A percentile compares a stretch with the other conserved stretches of the same genome.
Conservation (phyloP, 2,329 filamentous ascomycete species). For the Fusarium sublunatum region DNA sequence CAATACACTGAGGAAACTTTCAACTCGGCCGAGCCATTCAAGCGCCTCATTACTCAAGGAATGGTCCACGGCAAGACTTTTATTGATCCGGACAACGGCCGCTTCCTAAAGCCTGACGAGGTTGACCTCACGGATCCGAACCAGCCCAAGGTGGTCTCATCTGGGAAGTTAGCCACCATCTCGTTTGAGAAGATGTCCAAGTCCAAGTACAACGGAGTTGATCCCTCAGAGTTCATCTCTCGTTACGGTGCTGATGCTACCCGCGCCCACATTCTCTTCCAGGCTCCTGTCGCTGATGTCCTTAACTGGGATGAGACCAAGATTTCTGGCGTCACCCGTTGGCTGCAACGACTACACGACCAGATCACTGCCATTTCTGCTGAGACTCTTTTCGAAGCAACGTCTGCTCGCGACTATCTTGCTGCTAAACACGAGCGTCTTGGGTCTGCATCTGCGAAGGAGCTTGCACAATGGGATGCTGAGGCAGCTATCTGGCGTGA, state of each 20-base stretch:
- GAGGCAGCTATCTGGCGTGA: conserved; percentile 69
- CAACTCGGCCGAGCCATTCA: conserved; percentile 77
- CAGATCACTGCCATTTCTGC: conserved; percentile 55
- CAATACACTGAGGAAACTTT: conserved; percentile 49
- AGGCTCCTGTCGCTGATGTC: conserved; percentile 84
- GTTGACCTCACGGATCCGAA: conserved; percentile 70
- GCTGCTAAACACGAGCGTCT: conserved; percentile 47
- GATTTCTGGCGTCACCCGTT: conserved; percentile 83
- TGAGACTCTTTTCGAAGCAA: conserved; percentile 7
- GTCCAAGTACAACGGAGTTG: conserved; percentile 91
- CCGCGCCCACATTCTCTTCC: conserved; percentile 88
- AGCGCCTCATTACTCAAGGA: conserved; percentile 84
- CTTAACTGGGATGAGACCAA: conserved; percentile 89
- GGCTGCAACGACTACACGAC: conserved; percentile 76
- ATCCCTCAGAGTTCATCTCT: conserved; percentile 77
- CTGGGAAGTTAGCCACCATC: conserved; percentile 67
- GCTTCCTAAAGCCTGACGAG: conserved; percentile 81
- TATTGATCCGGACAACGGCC: conserved; percentile 77
- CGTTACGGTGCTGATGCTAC: conserved; percentile 86
- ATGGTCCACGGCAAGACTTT: conserved; percentile 94
- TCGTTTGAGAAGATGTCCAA: conserved; percentile 95
- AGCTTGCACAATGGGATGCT: conserved; percentile 57
- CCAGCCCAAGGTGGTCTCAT: conserved; percentile 70
- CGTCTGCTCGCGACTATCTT: conserved; percentile 53
- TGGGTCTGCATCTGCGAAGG: conserved; percentile 47